Base-by-base conservation (phyloP, 306 rosid species). In the Quercus suber region DNA sequence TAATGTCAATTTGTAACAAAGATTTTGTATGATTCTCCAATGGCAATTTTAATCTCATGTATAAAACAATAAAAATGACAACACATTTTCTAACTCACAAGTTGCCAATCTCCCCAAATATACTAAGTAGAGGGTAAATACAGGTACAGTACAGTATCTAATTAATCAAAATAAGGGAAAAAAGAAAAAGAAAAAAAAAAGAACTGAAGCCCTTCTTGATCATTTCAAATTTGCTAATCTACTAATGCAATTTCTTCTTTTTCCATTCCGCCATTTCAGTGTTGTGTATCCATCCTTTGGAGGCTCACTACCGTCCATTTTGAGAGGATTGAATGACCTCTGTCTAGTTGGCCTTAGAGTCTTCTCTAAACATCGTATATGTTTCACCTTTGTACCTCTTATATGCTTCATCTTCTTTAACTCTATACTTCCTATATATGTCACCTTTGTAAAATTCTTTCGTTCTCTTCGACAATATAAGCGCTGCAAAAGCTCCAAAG, bases 341-440 rank as follows among this genome's bases (percentile, higher is more conserved):
- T 28, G 25, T 67, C 72, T 67, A 23, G 3, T 14, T 13, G 49
- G 52, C 1, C 52, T 67, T 67, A 1, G 10, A 14, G 7, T 20
- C 27, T 4, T 19, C 51, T 31, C 5, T 21, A 67, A 67, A 67
- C 72, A 18, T 67, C 52, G 9, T 5, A 35, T 67, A 67, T 0
- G 23, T 67, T 33, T 67, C 72, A 67, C 72, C 52, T 1, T 18
- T n/a, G 12, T 6, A 19, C 25, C 25, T 67, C 51, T 35, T 35
- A 1, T 6, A 67, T 0, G 27, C 35, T 9, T 67, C 72, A 0
- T 15, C 72, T 33, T 3, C n/a, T n/a, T 65, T 41, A 7, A 41
- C 82, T 30, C 73, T 79, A 59, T 82, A 80, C 80, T 71, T 79
- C 60, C 82, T 79, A 11, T 86, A 82, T 19, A 86, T 73, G 27